Evolutionary conservation across 169 alveolate genomes (phyloP).

Genomic region (Cystoisospora suis): DNA sequence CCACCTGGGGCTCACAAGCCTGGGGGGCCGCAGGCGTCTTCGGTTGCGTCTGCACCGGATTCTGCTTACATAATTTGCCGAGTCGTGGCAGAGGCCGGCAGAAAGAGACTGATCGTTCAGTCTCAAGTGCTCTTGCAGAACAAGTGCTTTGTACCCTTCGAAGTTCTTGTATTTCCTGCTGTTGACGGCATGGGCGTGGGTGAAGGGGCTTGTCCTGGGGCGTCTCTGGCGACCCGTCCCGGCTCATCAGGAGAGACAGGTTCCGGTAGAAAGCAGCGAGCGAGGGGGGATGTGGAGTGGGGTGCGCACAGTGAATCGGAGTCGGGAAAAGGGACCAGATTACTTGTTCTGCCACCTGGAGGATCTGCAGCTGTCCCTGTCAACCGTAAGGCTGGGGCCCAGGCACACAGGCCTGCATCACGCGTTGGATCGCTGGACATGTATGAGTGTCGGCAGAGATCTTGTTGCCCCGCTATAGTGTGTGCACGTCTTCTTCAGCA

Average conservation of each 20-base stretch:
- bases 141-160: slow-evolving; percentile 53
- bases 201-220: too few species aligned
- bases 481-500: too few species aligned
- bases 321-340: not conserved
- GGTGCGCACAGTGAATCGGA: not conserved
- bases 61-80: slow-evolving; percentile 50
- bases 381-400: slow-evolving; percentile 45
- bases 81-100: slow-evolving; percentile 52
- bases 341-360: slow-evolving; percentile 34
- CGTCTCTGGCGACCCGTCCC: too few species aligned
- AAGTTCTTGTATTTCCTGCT: slow-evolving; percentile 15
- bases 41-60: not conserved
- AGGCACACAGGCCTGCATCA: too few species aligned
- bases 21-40: too few species aligned
- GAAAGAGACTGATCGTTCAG: slow-evolving; percentile 47
- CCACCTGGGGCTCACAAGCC: too few species aligned
- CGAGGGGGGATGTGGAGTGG: not conserved
- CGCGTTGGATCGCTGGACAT: too few species aligned
- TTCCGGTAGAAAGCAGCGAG: too few species aligned
- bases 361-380: slow-evolving; percentile 54
- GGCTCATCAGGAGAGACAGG: too few species aligned
- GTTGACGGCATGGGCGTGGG: too few species aligned
- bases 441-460: too few species aligned
- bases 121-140: slow-evolving; percentile 59
- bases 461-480: too few species aligned